Evolutionary conservation across 257 asterid species (phyloP), one percentile per base, ranked within the genome.

Genomic region (Fraxinus cuspidata): DNA sequence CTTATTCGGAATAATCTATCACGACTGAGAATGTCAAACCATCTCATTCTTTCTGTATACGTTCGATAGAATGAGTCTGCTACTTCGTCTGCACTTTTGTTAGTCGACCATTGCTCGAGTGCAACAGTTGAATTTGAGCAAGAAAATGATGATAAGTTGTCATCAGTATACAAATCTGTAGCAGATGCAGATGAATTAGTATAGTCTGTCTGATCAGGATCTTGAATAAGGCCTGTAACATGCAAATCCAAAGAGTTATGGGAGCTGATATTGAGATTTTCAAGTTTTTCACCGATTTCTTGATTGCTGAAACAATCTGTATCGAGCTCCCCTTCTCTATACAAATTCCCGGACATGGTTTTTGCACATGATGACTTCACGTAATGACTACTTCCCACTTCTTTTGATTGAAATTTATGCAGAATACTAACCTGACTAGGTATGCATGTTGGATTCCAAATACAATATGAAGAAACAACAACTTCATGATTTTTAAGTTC

Each of bases 1-100:
- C 95, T 83, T 68, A 87, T 74, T 70, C 92, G 93, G 69, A 75
- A 79, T 18, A 82, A 72, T 40, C 89, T 90, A 67, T 90, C 97
- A 4, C 70, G 86, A 58, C 81, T 80, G 47, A 91, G 93, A 63
- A 80, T 66, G 67, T 90, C 83, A 78, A 84, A 90, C 89, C 92
- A 90, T 68, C 77, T 85, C 91, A 90, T 84, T 74, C 88, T 87
- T 75, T 89, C 85, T 18, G 74, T 63, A 44, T 88, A 88, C 69
- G 58, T 81, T 2, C 53, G 65, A 71, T 87, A 84, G 38, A 91
- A 83, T 12, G 83, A 51, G 78, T 82, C 91, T 12, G 32, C 23
- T 74, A 78, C 82, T 53, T 82, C 70, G 40, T 53, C 40, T 18
- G 5, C 37, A 19, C 23, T 31, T 70, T 34, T 72, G 27, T 28